Conservation (phyloP, 495 filamentous ascomycete species). For the Choiromyces venosus region DNA sequence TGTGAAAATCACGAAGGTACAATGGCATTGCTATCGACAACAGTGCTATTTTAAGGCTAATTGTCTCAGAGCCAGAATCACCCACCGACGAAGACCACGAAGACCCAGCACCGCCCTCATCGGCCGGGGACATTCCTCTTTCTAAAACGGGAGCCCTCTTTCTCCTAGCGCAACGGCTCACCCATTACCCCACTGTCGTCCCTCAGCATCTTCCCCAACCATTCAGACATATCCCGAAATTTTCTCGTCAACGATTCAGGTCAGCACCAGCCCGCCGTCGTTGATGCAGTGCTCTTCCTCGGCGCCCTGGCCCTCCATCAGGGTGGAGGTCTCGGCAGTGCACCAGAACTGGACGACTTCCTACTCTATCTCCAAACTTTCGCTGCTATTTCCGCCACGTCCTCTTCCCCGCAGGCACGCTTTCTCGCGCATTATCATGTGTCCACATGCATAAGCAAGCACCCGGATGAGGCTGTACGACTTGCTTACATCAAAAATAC, state of each 20-base stretch:
- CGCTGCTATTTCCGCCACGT: constrained; percentile 62
- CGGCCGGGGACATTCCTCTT: constrained; percentile 61
- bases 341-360: constrained; percentile 47
- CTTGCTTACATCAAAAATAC: constrained; percentile 74
- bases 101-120: constrained; percentile 42
- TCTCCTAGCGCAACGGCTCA: constrained; percentile 53
- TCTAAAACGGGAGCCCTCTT: constrained; percentile 65
- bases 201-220: constrained; percentile 58
- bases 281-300: constrained; percentile 40
- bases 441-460: constrained; percentile 63
- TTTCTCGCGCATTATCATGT: constrained; percentile 72
- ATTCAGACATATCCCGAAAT: constrained; percentile 54
- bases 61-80: constrained; percentile 18
- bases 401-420: constrained; percentile 59
- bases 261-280: constrained; percentile 39
- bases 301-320: constrained; percentile 29
- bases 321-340: constrained; percentile 33
- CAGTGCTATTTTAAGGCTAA: constrained; percentile 11
- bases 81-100: constrained; percentile 36
- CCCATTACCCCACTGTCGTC: constrained; percentile 54
- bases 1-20: constrained; percentile 30
- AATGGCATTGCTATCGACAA: constrained; percentile 41
- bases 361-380: constrained; percentile 58
- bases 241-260: constrained; percentile 53
- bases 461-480: constrained; percentile 64